These are phyloP conservation scores for Pythium utonaiense DNA, from an alignment of 352 stramenopile genomes.

Conservation along the genomic window DNA sequence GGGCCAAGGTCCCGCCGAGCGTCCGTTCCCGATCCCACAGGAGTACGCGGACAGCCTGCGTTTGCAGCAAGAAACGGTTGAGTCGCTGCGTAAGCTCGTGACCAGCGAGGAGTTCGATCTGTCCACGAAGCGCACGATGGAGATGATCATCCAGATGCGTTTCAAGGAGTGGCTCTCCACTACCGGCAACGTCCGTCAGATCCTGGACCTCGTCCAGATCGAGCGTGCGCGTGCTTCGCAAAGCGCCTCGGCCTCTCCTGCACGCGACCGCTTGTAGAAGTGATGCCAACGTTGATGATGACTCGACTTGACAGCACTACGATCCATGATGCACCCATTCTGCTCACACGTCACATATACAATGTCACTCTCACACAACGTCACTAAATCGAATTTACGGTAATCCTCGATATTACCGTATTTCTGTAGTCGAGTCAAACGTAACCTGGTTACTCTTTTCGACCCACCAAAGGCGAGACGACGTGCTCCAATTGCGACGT, in stretches of 20 bases:
- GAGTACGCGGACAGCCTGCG: slow-evolving; percentile 66
- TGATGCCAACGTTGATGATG: too few relatives aligned
- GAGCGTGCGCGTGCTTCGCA: slow-evolving; percentile 36
- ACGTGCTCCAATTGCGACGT: slow-evolving; percentile 12
- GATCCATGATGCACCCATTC: neutral
- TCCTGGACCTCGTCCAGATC: slow-evolving; percentile 86
- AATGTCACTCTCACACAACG: neutral
- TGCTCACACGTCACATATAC: neutral
- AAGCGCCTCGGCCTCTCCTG: slow-evolving; percentile 13
- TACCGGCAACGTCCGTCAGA: slow-evolving; percentile 84
- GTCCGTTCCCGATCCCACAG: slow-evolving; percentile 75
- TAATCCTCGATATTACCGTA: neutral
- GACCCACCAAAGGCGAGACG: slow-evolving; percentile 5
- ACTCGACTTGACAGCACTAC: too few relatives aligned
- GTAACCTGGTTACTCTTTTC: slow-evolving; percentile 12
- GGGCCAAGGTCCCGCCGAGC: slow-evolving; percentile 34
- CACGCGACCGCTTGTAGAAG: slow-evolving; percentile 1
- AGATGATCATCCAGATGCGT: slow-evolving; percentile 75
- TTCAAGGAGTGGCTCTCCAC: slow-evolving; percentile 89
- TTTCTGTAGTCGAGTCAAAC: neutral
- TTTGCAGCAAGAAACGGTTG: slow-evolving; percentile 71
- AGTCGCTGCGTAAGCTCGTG: slow-evolving; percentile 65
- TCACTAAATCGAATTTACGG: neutral
- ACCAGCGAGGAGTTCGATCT: slow-evolving; percentile 80
- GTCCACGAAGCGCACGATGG: slow-evolving; percentile 72